phyloP scores from a whole-genome alignment of 202 grass and related monocot genomes.

The Zoysia matrella region DNA sequence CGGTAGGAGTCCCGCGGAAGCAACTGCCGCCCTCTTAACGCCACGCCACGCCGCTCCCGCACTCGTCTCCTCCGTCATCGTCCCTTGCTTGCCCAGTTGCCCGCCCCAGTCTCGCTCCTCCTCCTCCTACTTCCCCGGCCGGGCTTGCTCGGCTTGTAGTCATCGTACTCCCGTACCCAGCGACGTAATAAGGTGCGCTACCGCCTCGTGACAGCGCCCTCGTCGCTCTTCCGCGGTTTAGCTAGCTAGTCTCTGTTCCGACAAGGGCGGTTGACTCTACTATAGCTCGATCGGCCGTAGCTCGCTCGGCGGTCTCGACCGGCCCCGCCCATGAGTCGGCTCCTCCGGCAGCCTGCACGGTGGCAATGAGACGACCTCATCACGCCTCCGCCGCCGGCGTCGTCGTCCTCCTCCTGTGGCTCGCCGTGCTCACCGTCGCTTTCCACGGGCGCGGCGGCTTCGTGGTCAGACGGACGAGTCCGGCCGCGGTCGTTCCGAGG shows the following conservation, averaged over 20 bases:
- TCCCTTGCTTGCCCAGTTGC: background rate
- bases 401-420: slow-evolving; percentile 54
- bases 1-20: slow-evolving; percentile 71
- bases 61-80: background rate
- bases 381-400: background rate
- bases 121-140: background rate
- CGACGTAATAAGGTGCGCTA: background rate
- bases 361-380: slow-evolving; percentile 64
- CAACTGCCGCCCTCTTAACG: slow-evolving; percentile 71
- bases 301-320: too few relatives aligned
- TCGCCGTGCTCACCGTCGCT: slow-evolving; percentile 64
- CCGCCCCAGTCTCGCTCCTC: background rate
- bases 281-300: background rate
- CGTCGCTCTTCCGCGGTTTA: too few relatives aligned
- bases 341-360: slow-evolving; percentile 9
- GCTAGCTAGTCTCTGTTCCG: too few relatives aligned
- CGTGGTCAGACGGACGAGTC: background rate
- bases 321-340: slow-evolving; percentile 27
- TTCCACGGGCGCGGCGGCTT: slow-evolving; percentile 42
- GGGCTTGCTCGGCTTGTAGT: background rate
- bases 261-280: background rate
- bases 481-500: slow-evolving; percentile 27
- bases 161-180: background rate
- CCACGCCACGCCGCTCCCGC: background rate
- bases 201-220: background rate